Evolutionary conservation across 768 basidiomycete genomes (phyloP), one percentile per base, ranked within the genome.

Genomic region (Russula ochroleuca): DNA sequence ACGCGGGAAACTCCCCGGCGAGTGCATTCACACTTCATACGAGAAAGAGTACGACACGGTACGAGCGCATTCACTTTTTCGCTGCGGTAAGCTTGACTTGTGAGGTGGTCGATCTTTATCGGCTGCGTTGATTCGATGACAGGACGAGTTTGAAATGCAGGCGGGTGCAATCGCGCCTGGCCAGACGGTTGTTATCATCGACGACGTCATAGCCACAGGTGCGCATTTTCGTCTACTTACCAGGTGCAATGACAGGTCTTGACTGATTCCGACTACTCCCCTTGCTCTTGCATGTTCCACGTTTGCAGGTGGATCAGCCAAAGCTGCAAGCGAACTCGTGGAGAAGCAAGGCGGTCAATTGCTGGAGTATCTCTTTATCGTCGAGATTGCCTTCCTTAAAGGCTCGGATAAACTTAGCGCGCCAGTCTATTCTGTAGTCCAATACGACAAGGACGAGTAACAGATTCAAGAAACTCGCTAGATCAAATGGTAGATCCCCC

Each of bases 121-220:
- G 15, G 17, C 35, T 28, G 28, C 2, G 28, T 2, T 28, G 28
- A 28, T 28, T 28, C 2, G 28, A 7, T 45, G 13, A 47, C 63
- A 94, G 92, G 96, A 98, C 71, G 78, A 82, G n/a, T 97, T 98
- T 70, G 94, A 98, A 76, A 94, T 98, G 84, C 97, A 98, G 76
- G 80, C 83, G 21, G 91, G 87, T 57, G 86, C 89, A 11, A 91
- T 99, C 71, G 75, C 83, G 68, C 81, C 86, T 5, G 93, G 94
- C 33, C 87, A 94, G 72, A 88, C 78, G 64, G 92, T 94, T 23
- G 74, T 99, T 51, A 80, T 99, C 49, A 79, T 99, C 31, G 97
- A 99, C 75, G 97, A 99, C 74, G 80, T 99, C 45, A 92, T 99
- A 67, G 97, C 97, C 0, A 98, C 96, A 35, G 96, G 95, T 90